Evolutionary conservation across 306 rosid genomes (phyloP).

Genomic region (Mucuna pruriens): DNA sequence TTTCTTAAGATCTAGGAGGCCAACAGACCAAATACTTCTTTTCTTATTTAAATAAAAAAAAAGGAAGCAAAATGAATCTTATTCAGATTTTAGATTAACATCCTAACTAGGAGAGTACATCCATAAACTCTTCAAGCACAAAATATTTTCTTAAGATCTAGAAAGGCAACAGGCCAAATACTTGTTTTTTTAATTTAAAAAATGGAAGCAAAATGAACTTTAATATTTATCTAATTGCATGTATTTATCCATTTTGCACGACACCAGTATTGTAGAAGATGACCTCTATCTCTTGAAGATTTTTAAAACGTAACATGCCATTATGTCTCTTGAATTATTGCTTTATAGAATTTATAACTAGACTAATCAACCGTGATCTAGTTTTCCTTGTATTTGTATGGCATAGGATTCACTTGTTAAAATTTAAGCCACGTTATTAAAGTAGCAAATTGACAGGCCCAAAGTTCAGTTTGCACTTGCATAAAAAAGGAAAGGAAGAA

Average conservation of each 20-base stretch:
- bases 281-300: background rate
- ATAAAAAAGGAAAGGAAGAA: slow-evolving; percentile 13
- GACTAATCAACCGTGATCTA: slow-evolving; percentile 3
- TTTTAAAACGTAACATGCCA: background rate
- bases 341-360: slow-evolving; percentile 3
- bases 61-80: background rate
- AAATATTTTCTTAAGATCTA: background rate
- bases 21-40: background rate
- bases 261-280: background rate
- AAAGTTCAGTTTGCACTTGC: slow-evolving; percentile 25
- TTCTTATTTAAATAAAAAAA: background rate
- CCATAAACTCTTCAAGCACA: background rate
- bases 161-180: background rate
- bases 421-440: slow-evolving; percentile 4
- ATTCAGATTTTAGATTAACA: background rate
- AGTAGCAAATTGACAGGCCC: slow-evolving; percentile 22
- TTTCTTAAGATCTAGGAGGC: background rate
- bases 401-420: background rate
- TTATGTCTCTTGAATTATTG: background rate
- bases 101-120: background rate
- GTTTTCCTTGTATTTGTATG: slow-evolving; percentile 16
- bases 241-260: slow-evolving; percentile 22
- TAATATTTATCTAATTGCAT: background rate
- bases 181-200: background rate
- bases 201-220: background rate